These are phyloP conservation scores for Micractinium sp. DNA, from an alignment of 139 green algal genomes.

Conservation along the genomic window DNA sequence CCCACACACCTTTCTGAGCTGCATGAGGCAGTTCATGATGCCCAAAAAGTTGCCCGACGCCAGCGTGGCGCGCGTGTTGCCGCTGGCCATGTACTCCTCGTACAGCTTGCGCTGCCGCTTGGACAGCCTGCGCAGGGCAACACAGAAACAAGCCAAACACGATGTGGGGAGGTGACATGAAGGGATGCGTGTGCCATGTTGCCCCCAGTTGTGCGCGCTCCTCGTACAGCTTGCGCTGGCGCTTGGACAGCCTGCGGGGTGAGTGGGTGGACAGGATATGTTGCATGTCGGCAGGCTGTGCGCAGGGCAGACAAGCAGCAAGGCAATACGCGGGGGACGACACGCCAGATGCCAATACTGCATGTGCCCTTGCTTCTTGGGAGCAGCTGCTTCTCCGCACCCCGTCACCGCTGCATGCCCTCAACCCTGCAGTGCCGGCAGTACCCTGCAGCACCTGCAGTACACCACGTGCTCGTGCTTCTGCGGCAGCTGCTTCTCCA, in stretches of 20 bases:
- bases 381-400: neutral
- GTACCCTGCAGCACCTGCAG: constrained; percentile 47
- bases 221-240: constrained; percentile 93
- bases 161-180: no score
- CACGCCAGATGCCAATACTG: no score
- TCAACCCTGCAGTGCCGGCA: neutral
- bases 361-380: no score
- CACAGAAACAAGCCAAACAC: no score
- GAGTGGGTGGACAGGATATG: neutral
- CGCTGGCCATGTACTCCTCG: constrained; percentile 95
- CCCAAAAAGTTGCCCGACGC: constrained; percentile 89
- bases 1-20: constrained; percentile 89
- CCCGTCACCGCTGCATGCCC: neutral
- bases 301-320: no score
- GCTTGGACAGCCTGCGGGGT: constrained; percentile 53
- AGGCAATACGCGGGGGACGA: no score
- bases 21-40: constrained; percentile 98
- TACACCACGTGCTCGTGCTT: constrained; percentile 97
- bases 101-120: constrained; percentile 91
- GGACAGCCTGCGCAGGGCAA: constrained; percentile 40
- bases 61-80: constrained; percentile 75
- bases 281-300: no score
- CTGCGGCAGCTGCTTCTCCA: constrained; percentile 94
- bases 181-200: constrained; percentile 50
- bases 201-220: constrained; percentile 92